phyloP scores from a whole-genome alignment of 768 basidiomycete genomes.

The Hypsizygus marmoreus region DNA sequence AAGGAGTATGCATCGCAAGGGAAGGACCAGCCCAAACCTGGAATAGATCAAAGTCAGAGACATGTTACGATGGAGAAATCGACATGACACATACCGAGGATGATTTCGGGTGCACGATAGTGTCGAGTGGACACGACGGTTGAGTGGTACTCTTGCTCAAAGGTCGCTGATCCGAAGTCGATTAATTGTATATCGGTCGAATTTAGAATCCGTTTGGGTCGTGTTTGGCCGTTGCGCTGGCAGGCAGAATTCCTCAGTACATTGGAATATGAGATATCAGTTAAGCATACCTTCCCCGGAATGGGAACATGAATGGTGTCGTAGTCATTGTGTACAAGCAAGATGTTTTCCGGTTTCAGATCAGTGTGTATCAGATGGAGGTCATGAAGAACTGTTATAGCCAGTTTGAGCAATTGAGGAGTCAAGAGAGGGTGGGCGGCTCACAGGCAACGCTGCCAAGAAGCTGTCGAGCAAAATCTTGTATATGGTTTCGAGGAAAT shows the following conservation, averaged over 20 bases:
- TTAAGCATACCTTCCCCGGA: conserved; percentile 60
- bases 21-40: conserved; percentile 97
- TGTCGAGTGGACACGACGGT: conserved; percentile 97
- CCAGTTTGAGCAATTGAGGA: conserved; percentile 10
- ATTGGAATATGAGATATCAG: conserved; percentile 5
- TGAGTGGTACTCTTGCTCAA: conserved; percentile 97
- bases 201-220: conserved; percentile 75
- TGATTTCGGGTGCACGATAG: conserved; percentile 99
- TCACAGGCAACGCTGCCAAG: conserved; percentile 92
- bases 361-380: conserved; percentile 95
- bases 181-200: conserved; percentile 94
- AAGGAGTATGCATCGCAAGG: conserved; percentile 98
- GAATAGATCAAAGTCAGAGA: conserved; percentile 17
- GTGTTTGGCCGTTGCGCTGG: conserved; percentile 66
- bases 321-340: conserved; percentile 86
- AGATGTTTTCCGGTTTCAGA: conserved; percentile 98
- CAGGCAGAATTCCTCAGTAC: conserved; percentile 15
- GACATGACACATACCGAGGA: conserved; percentile 68
- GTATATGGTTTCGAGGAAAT: conserved; percentile 95
- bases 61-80: background rate
- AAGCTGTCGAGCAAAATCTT: conserved; percentile 91
- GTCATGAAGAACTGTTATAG: conserved; percentile 80
- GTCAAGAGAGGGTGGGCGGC: conserved; percentile 31
- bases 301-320: conserved; percentile 58
- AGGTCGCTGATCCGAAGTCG: conserved; percentile 98